Base-by-base conservation (phyloP, 805 yeast genomes). In the Candida pini region DNA sequence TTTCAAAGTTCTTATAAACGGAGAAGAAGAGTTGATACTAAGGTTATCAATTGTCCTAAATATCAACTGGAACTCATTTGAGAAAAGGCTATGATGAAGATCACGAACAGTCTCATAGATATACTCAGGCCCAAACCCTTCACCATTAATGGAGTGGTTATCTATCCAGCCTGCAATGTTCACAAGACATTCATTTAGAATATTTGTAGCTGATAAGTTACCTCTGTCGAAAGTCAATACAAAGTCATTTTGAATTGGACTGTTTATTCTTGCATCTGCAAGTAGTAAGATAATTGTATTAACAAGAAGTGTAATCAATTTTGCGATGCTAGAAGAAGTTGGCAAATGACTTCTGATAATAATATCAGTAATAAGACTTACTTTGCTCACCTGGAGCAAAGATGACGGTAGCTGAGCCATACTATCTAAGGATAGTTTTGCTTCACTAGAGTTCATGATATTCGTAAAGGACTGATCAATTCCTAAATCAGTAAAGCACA, bases 21-120 rank as follows among this genome's bases (percentile, higher is more conserved):
- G 45, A n/a, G 41, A 33, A 9, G 41, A 26, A 9, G 41, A 26
- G 6, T 40, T 23, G 8, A 28, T 33, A 12, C 35, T 31, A 19
- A 46, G 13, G 21, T 43, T 46, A 34, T 38, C 31, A 15, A 46
- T 28, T 6, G 40, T 25, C 23, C 51, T 38, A 26, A 43, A 40
- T 4, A 41, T 25, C 17, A 43, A 33, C 23, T 23, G 34, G 15
- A 37, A 33, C 15, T 41, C 24, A 9, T 13, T 10, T 9, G 28
- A 27, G n/a, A 46, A 38, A n/a, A n/a, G n/a, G n/a, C n/a, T n/a
- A n/a, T n/a, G n/a, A n/a, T n/a, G n/a, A n/a, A n/a, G n/a, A n/a
- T n/a, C n/a, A n/a, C n/a, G n/a, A n/a, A n/a, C n/a, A n/a, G n/a
- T n/a, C n/a, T n/a, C n/a, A n/a, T n/a, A n/a, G n/a, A n/a, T n/a